Base-by-base conservation (phyloP, 345 rosid genomes). In the Syzygium jambos region DNA sequence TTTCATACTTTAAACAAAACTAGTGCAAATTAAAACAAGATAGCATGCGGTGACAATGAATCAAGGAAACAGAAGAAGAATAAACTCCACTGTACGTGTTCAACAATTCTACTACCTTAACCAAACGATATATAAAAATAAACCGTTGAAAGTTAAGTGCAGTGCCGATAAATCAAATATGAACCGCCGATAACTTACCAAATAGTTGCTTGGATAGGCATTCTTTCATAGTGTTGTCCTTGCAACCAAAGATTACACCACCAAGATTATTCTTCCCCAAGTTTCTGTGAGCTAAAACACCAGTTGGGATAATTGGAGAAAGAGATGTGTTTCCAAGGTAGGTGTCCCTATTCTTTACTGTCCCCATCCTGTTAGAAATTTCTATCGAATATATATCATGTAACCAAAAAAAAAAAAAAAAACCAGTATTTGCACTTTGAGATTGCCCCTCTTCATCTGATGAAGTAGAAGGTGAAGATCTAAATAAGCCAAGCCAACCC, bases 221-320 rank as follows among this genome's bases (percentile, higher is more conserved):
- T 88, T 95, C 98, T 43, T 89, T 86, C 51, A 95, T 85, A 51
- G 96, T 95, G 77, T 13, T 68, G 22, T 93, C 90, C 51, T 87
- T 95, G 92, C 96, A 94, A 77, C 99, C 99, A 88, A 95, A 96
- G 29, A 95, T 91, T 9, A 95, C 96, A 56, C 94, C 98, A 11
- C 94, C 97, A 22, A 96, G 95, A 85, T 94, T 90, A 68, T 85
- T 86, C 90, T 92, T 93, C n/a, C 86, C 87, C 84, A 95, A 85
- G 88, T 93, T 92, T 92, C 98, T 92, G 56, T 73, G 82, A 73
- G 49, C 49, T 73, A 73, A 73, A 73, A 19, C 82, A 38, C 82
- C 49, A 38, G 30, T 56, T 4, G 5, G 82, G n/a, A 43, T 15
- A 13, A 41, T 65, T 49, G 87, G 86, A 85, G 85, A 25, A 73